These are phyloP conservation scores for Pichia sorboxylosa DNA, from an alignment of 1,139 yeast genomes.

Conservation along the genomic window DNA sequence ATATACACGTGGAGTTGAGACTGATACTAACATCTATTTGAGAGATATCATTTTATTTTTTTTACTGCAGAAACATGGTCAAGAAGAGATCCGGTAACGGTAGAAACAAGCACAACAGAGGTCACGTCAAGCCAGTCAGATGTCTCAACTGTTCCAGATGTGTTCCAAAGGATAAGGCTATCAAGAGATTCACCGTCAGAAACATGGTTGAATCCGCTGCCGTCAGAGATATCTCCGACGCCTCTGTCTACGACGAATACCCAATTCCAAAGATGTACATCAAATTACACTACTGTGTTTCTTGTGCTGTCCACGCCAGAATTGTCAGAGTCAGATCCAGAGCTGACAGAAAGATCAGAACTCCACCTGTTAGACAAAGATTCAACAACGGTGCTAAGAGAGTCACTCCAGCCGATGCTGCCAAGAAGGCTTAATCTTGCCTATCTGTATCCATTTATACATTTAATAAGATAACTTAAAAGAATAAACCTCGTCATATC, in stretches of 20 bases:
- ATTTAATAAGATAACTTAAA: no score
- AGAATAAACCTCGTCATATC: no score
- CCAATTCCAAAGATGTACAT: constrained; percentile 99
- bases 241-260: constrained; percentile 98
- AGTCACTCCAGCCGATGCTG: constrained; percentile 96
- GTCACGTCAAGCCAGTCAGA: constrained; percentile 99
- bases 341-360: constrained; percentile 95
- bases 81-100: constrained; percentile 99
- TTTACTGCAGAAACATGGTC: constrained; percentile 55
- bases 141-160: constrained; percentile 99
- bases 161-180: constrained; percentile 99
- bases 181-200: constrained; percentile 99
- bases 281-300: constrained; percentile 99
- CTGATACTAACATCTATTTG: no score
- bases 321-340: constrained; percentile 99
- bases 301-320: constrained; percentile 99
- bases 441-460: no score
- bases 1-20: no score
- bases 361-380: constrained; percentile 99
- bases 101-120: constrained; percentile 99
- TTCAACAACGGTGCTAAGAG: constrained; percentile 84
- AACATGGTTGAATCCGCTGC: constrained; percentile 99
- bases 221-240: constrained; percentile 98
- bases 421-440: constrained; percentile 50
- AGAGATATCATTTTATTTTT: no score